These are phyloP conservation scores for Moricandia moricandioides DNA, from an alignment of 345 rosid genomes.

Conservation along the genomic window DNA sequence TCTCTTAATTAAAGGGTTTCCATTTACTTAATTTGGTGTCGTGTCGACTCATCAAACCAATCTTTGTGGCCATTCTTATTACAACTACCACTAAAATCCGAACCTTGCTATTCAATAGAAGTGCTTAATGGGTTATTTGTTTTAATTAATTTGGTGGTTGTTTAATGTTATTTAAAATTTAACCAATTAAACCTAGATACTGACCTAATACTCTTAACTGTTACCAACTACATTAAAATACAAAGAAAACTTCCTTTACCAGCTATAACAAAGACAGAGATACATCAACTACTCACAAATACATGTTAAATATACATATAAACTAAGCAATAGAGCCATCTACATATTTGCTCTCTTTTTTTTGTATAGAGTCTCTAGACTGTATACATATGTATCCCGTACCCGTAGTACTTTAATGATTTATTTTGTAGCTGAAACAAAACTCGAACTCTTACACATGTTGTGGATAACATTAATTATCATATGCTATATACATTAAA, in stretches of 20 bases:
- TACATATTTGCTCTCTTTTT: not conserved
- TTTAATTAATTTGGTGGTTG: slow-evolving; percentile 5
- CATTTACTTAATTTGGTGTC: slow-evolving; percentile 22
- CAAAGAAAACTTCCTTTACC: slow-evolving; percentile 11
- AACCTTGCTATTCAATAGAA: not conserved
- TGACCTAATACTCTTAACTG: slow-evolving; percentile 34
- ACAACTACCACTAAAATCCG: slow-evolving; percentile 9
- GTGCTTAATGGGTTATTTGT: not conserved
- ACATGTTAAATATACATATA: not conserved
- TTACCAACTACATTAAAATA: slow-evolving; percentile 33
- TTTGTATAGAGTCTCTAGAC: no score
- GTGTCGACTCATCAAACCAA: slow-evolving; percentile 1
- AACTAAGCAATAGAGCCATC: not conserved
- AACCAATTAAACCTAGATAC: slow-evolving; percentile 17
- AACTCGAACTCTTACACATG: slow-evolving; percentile 14
- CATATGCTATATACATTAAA: not conserved
- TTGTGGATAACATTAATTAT: slow-evolving; percentile 25
- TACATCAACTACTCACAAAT: slow-evolving; percentile 28
- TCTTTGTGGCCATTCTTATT: not conserved
- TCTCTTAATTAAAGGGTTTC: not conserved
- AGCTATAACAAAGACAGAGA: slow-evolving; percentile 28
- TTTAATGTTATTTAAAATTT: not conserved
- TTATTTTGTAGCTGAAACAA: not conserved
- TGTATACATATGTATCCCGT: not conserved
- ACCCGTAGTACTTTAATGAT: not conserved